Conservation (phyloP, 169 alveolate species). For the Cryptosporidium ubiquitum region DNA sequence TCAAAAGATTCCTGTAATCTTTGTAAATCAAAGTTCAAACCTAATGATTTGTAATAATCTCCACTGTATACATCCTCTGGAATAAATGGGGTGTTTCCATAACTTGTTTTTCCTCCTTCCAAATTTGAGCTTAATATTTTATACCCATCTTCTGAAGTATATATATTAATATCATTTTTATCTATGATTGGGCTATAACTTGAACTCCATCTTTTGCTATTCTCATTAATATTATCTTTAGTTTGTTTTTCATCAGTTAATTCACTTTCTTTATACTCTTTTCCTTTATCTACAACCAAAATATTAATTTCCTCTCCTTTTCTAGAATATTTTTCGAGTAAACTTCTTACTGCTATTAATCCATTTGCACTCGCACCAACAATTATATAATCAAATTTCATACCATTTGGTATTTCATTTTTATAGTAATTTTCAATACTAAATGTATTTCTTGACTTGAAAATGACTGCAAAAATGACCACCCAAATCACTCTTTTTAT, state of each 20-base stretch:
- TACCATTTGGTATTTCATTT: neutral
- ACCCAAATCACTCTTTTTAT: neutral
- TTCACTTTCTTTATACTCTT: neutral
- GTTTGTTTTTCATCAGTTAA: neutral
- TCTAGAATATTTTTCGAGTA: constrained; percentile 22
- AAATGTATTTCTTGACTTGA: neutral
- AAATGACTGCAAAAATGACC: neutral
- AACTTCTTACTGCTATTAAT: constrained; percentile 25
- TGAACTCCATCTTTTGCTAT: neutral
- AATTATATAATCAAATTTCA: constrained; percentile 32
- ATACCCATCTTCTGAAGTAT: constrained; percentile 27
- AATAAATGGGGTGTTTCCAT: constrained; percentile 40
- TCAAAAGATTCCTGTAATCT: constrained; percentile 53
- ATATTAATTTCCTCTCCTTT: constrained; percentile 12
- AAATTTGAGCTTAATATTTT: neutral
- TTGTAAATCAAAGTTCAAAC: neutral
- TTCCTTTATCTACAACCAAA: constrained; percentile 33
- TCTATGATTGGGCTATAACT: neutral
- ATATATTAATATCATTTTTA: neutral
- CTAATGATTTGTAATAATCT: constrained; percentile 40
- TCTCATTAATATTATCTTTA: neutral
- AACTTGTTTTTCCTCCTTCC: constrained; percentile 71
- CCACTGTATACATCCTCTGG: constrained; percentile 41
- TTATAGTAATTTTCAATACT: neutral
- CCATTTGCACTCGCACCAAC: constrained; percentile 54